Base-by-base conservation (phyloP, 2,329 filamentous ascomycete genomes). In the Cladosporium austrohemisphaericum region DNA sequence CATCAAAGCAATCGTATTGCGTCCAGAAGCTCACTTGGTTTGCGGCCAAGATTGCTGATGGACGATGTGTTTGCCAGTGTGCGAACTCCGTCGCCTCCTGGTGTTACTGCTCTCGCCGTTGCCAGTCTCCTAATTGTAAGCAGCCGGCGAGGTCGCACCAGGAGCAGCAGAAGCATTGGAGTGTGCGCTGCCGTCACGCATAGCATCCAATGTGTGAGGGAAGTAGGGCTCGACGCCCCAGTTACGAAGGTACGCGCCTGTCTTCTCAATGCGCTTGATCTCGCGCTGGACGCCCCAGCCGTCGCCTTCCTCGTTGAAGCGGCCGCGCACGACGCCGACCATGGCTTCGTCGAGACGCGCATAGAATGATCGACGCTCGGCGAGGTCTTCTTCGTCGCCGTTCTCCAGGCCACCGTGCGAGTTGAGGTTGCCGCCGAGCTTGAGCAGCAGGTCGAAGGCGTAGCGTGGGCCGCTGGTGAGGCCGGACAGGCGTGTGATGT, bases 191-290 rank as follows among this genome's bases (percentile, higher is more conserved):
- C 64, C 64, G 23, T 64, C 63, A 9, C 63, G 55, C 75, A 78
- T 77, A 20, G 72, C 67, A 25, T 76, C 74, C 20, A 78, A 65
- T 13, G 75, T 77, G 19, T 67, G 62, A 4, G 75, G 74, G 61
- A 78, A 78, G 60, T 78, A 78, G 4, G 73, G 72, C 62, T 77
- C 74, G 19, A 78, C 69, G 37, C 75, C 75, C 61, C 73, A 76
- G 26, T 74, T 76, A 53, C 71, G 64, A 35, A 78, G 64, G 52
- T 77, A 77, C 31, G 66, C 69, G 14, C 74, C 75, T 7, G 75
- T 78, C 70, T 77, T 77, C 65, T 78, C 75, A 52, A 78, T 76
- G 44, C 75, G 66, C 70, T 77, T 77, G 56, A 78, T 75, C 60
- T 78, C 75, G 40, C 74, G 61, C 57, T 67, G 65, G 13, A 78